phyloP scores from a whole-genome alignment of 768 basidiomycete genomes.

The Strobilomyces echinocephalus region DNA sequence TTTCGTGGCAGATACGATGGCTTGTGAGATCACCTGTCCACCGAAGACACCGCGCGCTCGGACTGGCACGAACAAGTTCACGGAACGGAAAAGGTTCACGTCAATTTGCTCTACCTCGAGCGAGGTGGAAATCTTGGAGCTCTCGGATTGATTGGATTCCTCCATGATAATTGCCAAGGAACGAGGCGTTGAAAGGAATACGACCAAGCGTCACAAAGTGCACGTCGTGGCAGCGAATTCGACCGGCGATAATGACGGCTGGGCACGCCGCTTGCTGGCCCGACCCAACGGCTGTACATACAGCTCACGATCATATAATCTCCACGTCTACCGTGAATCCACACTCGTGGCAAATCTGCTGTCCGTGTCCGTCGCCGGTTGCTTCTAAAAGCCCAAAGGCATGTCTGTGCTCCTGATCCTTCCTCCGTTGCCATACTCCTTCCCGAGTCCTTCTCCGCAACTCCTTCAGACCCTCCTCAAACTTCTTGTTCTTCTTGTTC shows the following conservation, averaged over 20 bases:
- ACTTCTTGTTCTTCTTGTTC: slow-evolving; percentile 89
- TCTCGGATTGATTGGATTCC: slow-evolving; percentile 49
- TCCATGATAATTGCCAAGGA: slow-evolving; percentile 26
- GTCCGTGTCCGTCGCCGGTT: slow-evolving; percentile 48
- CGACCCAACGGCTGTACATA: no score
- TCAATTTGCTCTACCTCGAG: slow-evolving; percentile 79
- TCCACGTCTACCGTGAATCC: slow-evolving; percentile 91
- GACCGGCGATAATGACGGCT: background rate
- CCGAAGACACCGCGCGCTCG: slow-evolving; percentile 75
- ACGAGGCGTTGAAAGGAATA: background rate
- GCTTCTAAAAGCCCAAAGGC: slow-evolving; percentile 61
- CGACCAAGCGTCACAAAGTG: background rate
- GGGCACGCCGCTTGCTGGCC: no score
- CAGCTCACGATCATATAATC: slow-evolving; percentile 47
- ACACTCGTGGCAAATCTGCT: slow-evolving; percentile 82
- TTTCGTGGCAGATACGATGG: slow-evolving; percentile 74
- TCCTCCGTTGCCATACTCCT: slow-evolving; percentile 82
- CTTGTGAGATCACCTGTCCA: slow-evolving; percentile 88
- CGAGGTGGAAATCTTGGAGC: slow-evolving; percentile 64
- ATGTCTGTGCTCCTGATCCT: slow-evolving; percentile 87
- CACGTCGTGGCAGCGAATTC: background rate
- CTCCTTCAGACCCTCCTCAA: slow-evolving; percentile 84
- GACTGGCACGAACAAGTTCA: slow-evolving; percentile 59
- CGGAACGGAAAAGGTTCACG: slow-evolving; percentile 72
- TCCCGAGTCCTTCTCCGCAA: slow-evolving; percentile 81